A percentile compares a stretch with the other conserved stretches of the same genome.
Conservation (phyloP, 208 protist genomes). For the Zelonia costaricensis region DNA sequence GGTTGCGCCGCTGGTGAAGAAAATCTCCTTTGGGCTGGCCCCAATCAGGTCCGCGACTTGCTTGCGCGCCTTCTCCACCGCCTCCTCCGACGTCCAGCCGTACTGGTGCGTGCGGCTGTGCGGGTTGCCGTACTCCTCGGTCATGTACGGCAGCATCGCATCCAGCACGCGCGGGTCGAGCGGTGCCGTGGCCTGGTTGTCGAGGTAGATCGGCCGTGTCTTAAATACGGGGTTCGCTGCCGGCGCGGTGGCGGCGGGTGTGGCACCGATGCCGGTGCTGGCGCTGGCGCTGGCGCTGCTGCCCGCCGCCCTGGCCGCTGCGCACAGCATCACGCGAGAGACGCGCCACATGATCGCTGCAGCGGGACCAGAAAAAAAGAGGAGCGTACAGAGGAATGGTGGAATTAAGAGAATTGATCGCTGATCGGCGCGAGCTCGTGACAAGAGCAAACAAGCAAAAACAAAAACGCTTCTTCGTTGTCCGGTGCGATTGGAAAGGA, state of each 20-base stretch:
- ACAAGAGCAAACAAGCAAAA: too few relatives aligned
- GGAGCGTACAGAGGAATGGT: too few relatives aligned
- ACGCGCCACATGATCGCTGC: constrained; percentile 67
- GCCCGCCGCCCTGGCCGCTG: constrained; percentile 1
- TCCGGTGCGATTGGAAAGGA: too few relatives aligned
- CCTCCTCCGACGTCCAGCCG: constrained; percentile 95
- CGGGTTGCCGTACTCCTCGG: constrained; percentile 98
- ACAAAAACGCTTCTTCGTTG: too few relatives aligned
- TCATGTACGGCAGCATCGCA: constrained; percentile 98
- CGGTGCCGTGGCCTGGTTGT: constrained; percentile 96
- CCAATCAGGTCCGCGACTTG: constrained; percentile 94
- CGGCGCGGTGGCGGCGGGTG: constrained; percentile 5
- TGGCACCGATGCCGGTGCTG: not conserved
- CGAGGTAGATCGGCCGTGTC: constrained; percentile 93
- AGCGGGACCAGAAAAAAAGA: too few relatives aligned
- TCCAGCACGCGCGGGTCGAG: constrained; percentile 98
- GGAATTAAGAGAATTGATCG: too few relatives aligned
- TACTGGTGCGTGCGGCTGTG: constrained; percentile 98
- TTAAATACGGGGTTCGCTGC: not conserved
- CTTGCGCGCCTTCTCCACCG: constrained; percentile 95
- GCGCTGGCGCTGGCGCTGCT: constrained; percentile 2
- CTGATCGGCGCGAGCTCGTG: too few relatives aligned
- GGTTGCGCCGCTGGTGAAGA: constrained; percentile 99
- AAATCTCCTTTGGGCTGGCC: constrained; percentile 97
- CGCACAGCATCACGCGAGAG: constrained; percentile 30